phyloP scores from a whole-genome alignment of 164 flowering plant species.

The Aristolochia contorta region DNA sequence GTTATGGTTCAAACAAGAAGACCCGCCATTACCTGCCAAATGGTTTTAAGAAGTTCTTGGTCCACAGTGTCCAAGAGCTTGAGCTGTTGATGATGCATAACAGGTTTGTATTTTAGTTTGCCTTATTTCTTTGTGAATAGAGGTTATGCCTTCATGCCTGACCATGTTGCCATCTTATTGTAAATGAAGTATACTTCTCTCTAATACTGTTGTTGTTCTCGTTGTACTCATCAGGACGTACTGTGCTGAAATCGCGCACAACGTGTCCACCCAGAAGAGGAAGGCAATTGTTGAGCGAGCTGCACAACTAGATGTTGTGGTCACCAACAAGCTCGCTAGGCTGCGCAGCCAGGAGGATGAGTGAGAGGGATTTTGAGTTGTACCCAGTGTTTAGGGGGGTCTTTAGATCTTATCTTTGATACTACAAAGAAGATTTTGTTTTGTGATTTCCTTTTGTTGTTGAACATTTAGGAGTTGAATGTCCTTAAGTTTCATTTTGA shows the following conservation, averaged over 20 bases:
- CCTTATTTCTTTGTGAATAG: background rate
- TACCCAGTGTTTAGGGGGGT: background rate
- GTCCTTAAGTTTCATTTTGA: background rate
- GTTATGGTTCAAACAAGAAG: conserved; percentile 74
- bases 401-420: background rate
- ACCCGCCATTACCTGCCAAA: conserved; percentile 75
- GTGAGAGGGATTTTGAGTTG: conserved; percentile 12
- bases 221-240: conserved; percentile 27
- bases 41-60: conserved; percentile 72
- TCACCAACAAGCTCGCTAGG: conserved; percentile 75
- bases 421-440: background rate
- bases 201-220: background rate
- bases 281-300: conserved; percentile 72
- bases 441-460: no score
- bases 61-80: conserved; percentile 56
- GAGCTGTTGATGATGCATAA: conserved; percentile 79
- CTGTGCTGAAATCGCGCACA: conserved; percentile 76
- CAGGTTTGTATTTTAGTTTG: conserved; percentile 26
- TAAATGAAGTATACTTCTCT: no score
- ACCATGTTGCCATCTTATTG: background rate
- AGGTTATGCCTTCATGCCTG: background rate
- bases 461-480: no score
- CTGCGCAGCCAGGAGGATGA: conserved; percentile 85
- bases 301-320: conserved; percentile 66
- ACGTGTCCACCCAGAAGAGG: conserved; percentile 54